phyloP scores from a whole-genome alignment of 345 rosid species.

The Syzygium oleosum region DNA sequence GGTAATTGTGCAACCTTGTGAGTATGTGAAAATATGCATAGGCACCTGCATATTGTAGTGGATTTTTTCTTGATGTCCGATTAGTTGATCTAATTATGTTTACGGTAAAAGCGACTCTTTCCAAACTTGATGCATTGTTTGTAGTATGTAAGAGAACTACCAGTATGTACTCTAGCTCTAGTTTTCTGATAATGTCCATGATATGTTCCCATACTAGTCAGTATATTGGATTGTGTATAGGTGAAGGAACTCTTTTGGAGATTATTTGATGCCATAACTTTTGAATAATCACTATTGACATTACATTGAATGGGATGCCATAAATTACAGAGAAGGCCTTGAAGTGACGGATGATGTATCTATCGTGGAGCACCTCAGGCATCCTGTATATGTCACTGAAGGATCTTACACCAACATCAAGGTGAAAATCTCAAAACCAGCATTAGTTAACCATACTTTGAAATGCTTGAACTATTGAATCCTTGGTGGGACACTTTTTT shows the following conservation, averaged over 20 bases:
- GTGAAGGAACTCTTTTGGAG: neutral
- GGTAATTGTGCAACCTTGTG: neutral
- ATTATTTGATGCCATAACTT: neutral
- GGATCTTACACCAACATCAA: conserved; percentile 96
- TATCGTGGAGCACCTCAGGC: conserved; percentile 83
- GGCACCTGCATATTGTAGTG: neutral
- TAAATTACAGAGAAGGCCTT: conserved; percentile 52
- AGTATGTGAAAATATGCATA: neutral
- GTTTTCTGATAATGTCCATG: neutral
- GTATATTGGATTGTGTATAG: neutral
- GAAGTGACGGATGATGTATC: conserved; percentile 97
- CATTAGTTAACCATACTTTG: neutral
- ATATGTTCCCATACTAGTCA: neutral
- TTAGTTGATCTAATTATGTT: neutral
- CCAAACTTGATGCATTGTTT: neutral
- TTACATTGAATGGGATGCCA: neutral
- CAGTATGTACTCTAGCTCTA: neutral
- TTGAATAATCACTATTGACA: neutral
- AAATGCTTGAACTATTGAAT: neutral
- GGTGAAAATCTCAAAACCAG: conserved; percentile 18
- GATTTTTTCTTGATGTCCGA: neutral
- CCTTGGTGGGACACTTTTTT: neutral
- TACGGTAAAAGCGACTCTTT: neutral
- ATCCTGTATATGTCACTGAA: conserved; percentile 78
- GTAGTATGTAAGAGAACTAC: neutral